Base-by-base conservation (phyloP, 2,329 filamentous ascomycete genomes). In the Alternaria incomplexa region DNA sequence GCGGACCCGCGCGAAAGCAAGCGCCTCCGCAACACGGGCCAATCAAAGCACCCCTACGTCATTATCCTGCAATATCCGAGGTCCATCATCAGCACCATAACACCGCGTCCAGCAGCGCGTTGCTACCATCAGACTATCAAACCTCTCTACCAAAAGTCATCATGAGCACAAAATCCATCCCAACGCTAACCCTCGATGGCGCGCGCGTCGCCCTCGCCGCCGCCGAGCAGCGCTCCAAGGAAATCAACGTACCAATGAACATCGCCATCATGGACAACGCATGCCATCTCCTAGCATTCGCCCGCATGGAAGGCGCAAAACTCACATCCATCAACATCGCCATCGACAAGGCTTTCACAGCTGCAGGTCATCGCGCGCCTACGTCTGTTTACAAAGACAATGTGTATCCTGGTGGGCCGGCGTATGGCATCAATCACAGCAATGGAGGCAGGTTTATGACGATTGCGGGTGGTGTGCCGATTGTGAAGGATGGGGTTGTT, bases 301-400 rank as follows among this genome's bases (percentile, higher is more conserved):
- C 73, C 17, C 82, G 83, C 68, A 84, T 84, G 82, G 82, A 83
- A 66, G 79, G 76, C 61, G 83, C 83, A 20, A 85, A 85, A 65
- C 68, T 84, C 13, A 85, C 83, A n/a, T 82, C 86, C 5, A 71
- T 73, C 69, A 86, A 87, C 75, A 85, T 90, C 73, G 85, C 88
- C 1, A 90, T 91, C 13, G 88, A 90, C 52, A 86, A 87, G 65
- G 85, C 86, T 15, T 87, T 86, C 71, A 88, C 86, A 3, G 86
- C 86, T 4, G 84, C 85, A 1, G 86, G 86, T 15, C 86, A 87
- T 74, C 78, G 82, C 20, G 76, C 81, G 5, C 84, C 85, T 0
- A 87, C 85, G 0, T 81, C 82, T 22, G 77, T 80, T 3, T 88
- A 87, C 74, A 85, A 85, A 60, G 85, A 86, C 64, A 80, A 79